Base-by-base conservation (phyloP, 495 filamentous ascomycete genomes). In the Letharia lupina region DNA sequence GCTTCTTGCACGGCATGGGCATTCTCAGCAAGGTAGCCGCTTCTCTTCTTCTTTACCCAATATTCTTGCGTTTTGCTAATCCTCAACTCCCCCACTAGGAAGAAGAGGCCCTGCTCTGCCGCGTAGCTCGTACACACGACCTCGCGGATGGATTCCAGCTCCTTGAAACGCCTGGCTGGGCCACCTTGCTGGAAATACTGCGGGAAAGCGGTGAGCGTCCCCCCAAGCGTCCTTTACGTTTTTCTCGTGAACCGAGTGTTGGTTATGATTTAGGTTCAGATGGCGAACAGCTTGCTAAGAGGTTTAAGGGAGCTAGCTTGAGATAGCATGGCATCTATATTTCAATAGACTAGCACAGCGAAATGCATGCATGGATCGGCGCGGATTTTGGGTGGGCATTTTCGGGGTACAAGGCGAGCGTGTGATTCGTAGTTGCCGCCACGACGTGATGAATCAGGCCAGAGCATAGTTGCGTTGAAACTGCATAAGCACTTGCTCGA, bases 291-390 rank as follows among this genome's bases (percentile, higher is more conserved):
- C 89, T 96, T 91, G 87, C 93, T 96, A 97, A 97, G 87, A 88
- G 91, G 83, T 89, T 97, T 82, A 92, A 93, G 88, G 89, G 90
- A 84, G 86, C 96, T 91, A 96, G 91, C 85, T 82, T 97, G 85
- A 92, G 81, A 73, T 86, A 77, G 54, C 54, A 57, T 57, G 20
- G 54, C 31, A 57, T 37, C 54, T 18, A 20, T 37, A 57, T 79
- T 40, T 20, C 39, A 3, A 44, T 61, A 61, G 44, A 44, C 39
- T 61, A 57, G 54, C 54, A 57, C 15, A 57, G 54, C 54, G 54
- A 57, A 57, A 37, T 54, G 54, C 33, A 57, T 57, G 15, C 16
- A 57, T 56, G 31, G 13, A 16, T 37, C 7, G 54, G 54, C n/a
- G 54, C 54, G 31, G 15, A 37, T 35, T 57, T 0, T 52, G 7